A percentile compares a stretch with the other conserved stretches of the same genome.
phyloP scores from a whole-genome alignment of 805 yeast species.

The Jamesozyma lodderae region DNA sequence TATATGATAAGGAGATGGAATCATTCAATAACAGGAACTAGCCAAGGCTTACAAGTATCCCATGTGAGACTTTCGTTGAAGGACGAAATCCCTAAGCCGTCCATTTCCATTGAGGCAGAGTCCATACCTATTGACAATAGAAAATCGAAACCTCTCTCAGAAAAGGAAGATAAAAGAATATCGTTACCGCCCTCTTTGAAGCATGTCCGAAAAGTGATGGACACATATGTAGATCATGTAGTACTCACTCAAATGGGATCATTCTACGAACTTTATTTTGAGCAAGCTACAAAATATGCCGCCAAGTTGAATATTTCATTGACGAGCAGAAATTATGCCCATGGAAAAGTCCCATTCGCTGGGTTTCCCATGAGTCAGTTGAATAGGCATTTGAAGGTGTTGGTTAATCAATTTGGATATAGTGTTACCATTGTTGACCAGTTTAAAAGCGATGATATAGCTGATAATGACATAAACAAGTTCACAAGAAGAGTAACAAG shows the following conservation, averaged over 20 bases:
- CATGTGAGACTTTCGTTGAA: neutral
- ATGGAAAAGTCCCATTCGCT: constrained; percentile 60
- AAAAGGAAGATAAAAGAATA: neutral
- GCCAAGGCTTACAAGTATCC: neutral
- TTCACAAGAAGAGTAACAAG: constrained; percentile 66
- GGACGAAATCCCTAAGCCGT: neutral
- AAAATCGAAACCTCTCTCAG: neutral
- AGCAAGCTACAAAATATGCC: constrained; percentile 72
- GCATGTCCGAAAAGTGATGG: constrained; percentile 35
- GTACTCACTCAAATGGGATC: constrained; percentile 78
- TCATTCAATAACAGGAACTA: neutral
- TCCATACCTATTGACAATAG: neutral
- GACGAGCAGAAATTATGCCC: constrained; percentile 43
- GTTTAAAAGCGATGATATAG: constrained; percentile 24
- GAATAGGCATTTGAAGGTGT: constrained; percentile 60
- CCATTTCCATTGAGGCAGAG: neutral
- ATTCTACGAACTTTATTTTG: constrained; percentile 80
- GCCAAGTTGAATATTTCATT: constrained; percentile 63
- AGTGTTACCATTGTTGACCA: constrained; percentile 85
- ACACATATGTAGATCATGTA: constrained; percentile 42
- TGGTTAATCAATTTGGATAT: constrained; percentile 60
- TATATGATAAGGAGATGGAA: too few relatives aligned
- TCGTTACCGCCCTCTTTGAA: constrained; percentile 31
- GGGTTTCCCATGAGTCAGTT: constrained; percentile 78
- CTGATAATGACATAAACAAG: constrained; percentile 30